Evolutionary conservation across 768 basidiomycete species (phyloP), one percentile per base, ranked within the genome.

Genomic region (Phlebiopsis flavidoalba): DNA sequence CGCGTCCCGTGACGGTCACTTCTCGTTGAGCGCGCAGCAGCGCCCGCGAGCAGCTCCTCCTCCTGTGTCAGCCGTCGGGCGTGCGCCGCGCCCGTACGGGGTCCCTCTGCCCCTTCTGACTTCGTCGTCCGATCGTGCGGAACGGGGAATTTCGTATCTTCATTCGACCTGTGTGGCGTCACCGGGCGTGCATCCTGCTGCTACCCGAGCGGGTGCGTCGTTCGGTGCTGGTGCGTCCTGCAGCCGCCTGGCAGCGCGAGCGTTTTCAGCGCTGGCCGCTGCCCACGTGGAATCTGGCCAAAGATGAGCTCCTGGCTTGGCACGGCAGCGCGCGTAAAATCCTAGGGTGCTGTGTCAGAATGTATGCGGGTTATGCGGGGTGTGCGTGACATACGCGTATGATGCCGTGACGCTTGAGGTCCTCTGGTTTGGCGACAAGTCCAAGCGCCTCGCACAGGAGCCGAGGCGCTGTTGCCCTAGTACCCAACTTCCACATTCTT

Each of bases 281-380:
- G 95, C 95, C 94, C 95, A 96, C 7, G n/a, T n/a, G 89, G 86
- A 66, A 97, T 94, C 73, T 95, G 94, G 11, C 88, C 86, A 64
- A 79, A 87, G 26, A 96, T 84, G 11, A 95, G 80, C 62, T 94
- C 93, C 72, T 93, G 92, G 2, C 91, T 93, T 3, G 83, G n/a
- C 79, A 33, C 84, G 80, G 70, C 93, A 94, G 68, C 91, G 91
- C 15, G 72, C 67, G 66, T 91, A 83, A 67, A 94, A 95, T 74
- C 94, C 93, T 96, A 69, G 1, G 57, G 3, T n/a, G 11, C 40
- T 4, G 40, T 17, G 40, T 43, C 40, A 48, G 60, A 26, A 45
- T 47, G 24, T 17, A 56, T 21, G 49, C 5, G 33, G 49, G 12
- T 21, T 6, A 31, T 45, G 50, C 24, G 26, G n/a, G 5, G 45